Evolutionary conservation across 805 yeast species (phyloP).

Genomic region (Lipomyces anomalus): DNA sequence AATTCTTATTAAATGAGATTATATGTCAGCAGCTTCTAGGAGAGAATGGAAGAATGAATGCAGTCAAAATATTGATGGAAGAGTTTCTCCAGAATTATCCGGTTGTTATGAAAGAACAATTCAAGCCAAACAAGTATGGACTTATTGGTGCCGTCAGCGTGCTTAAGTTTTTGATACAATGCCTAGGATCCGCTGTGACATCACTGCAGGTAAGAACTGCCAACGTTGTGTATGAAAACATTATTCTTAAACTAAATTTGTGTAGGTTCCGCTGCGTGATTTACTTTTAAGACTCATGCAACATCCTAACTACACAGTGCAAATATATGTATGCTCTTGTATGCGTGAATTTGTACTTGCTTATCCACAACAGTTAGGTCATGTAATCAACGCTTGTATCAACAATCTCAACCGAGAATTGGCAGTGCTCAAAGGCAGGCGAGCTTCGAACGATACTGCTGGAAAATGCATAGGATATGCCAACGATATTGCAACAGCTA

Average conservation of each 20-base stretch:
- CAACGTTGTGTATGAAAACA: no score
- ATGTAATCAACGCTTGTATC: slow-evolving; percentile 22
- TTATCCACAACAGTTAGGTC: slow-evolving; percentile 27
- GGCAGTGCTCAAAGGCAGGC: slow-evolving; percentile 19
- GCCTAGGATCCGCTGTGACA: slow-evolving; percentile 31
- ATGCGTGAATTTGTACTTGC: slow-evolving; percentile 18
- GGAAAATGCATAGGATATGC: slow-evolving; percentile 30
- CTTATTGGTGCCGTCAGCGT: slow-evolving; percentile 25
- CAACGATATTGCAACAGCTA: slow-evolving; percentile 27
- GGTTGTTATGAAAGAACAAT: slow-evolving; percentile 23
- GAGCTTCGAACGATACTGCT: slow-evolving; percentile 12
- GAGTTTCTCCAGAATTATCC: slow-evolving; percentile 27
- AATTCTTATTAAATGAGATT: slow-evolving; percentile 27
- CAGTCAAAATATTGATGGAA: slow-evolving; percentile 23
- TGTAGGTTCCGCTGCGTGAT: slow-evolving; percentile 12
- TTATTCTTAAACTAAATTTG: background rate
- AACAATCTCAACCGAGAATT: slow-evolving; percentile 26
- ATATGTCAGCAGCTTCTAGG: slow-evolving; percentile 29
- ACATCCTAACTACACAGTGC: slow-evolving; percentile 23
- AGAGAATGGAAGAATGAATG: slow-evolving; percentile 29
- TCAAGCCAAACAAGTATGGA: slow-evolving; percentile 25
- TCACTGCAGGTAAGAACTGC: slow-evolving; percentile 12
- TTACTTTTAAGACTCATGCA: slow-evolving; percentile 18
- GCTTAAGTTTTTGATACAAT: slow-evolving; percentile 22
- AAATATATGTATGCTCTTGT: slow-evolving; percentile 18